Evolutionary conservation across 768 basidiomycete genomes (phyloP), one percentile per base, ranked within the genome.

Genomic region (Solioccasus polychromus): DNA sequence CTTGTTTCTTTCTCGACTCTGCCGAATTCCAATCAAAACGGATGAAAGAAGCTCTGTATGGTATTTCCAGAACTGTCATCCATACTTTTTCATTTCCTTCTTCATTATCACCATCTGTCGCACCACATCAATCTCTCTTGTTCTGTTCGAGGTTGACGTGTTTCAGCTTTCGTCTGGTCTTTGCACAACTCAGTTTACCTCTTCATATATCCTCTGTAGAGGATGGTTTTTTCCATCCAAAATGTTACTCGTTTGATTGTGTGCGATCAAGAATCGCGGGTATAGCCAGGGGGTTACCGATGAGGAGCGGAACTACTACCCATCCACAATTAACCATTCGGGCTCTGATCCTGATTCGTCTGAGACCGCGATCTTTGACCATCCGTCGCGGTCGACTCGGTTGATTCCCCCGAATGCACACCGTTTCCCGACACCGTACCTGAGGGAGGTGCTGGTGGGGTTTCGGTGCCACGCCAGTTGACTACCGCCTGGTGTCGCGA

Each of bases 321-420:
- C 75, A 48, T 79, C 75, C 24, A 91, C 74, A 22, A 91, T 83
- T 59, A 92, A 59, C 88, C 90, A 92, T 91, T 92, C 89, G 86
- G 89, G 64, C 81, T 91, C 88, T 80, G 79, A 82, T 82, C 83
- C 82, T 77, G 69, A 66, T 66, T 73, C 77, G 78, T 82, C 77
- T 70, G 73, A 66, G 73, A 69, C 64, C 76, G 87, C 78, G 82
- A 86, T 68, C 70, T 74, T 59, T 73, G 81, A 73, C 85, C 84
- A 84, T 84, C 80, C 80, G 70, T 86, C 80, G 62, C 57, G 48
- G 48, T 62, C 66, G 54, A 35, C 45, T 52, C 57, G 45, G 46
- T 54, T 40, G 56, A 69, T 42, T 74, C 74, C 45, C 60, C 75
- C 39, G 66, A 68, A 24, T 66, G 76, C 36, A 71, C 67, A 14